Conservation (phyloP, 345 rosid species). For the Citrus sp. region DNA sequence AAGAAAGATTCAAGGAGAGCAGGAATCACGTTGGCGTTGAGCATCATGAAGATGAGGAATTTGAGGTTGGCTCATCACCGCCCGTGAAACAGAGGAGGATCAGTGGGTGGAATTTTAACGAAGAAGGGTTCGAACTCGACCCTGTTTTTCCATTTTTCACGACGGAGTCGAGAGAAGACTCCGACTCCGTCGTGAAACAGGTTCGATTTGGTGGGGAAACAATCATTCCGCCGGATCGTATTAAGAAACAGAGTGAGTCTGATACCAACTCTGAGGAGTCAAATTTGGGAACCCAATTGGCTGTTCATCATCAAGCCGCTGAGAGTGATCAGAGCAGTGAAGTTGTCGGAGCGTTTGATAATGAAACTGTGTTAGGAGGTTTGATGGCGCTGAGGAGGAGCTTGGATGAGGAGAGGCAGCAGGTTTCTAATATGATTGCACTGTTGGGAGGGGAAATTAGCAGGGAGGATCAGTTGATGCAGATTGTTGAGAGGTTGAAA, state of each 20-base stretch:
- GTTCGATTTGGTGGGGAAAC: constrained; percentile 35
- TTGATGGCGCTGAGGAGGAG: constrained; percentile 46
- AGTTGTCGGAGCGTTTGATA: constrained; percentile 22
- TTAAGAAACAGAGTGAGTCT: constrained; percentile 10
- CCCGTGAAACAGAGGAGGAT: constrained; percentile 63
- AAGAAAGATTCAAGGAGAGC: constrained; percentile 49
- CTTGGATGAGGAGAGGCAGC: constrained; percentile 65
- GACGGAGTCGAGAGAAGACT: constrained; percentile 5
- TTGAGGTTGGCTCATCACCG: not conserved
- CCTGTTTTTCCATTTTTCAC: constrained; percentile 77
- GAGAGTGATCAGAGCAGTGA: not conserved
- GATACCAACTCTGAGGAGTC: constrained; percentile 3
- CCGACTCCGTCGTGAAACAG: constrained; percentile 17
- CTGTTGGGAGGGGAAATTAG: constrained; percentile 48
- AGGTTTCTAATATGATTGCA: constrained; percentile 42
- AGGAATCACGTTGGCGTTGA: constrained; percentile 15
- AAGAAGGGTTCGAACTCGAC: constrained; percentile 65
- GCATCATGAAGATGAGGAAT: constrained; percentile 27
- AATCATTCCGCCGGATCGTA: not conserved
- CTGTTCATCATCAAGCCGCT: not conserved
- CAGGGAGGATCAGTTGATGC: constrained; percentile 50
- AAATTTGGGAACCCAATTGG: not conserved
- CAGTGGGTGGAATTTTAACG: constrained; percentile 89
- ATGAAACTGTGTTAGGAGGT: constrained; percentile 39
- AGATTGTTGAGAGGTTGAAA: constrained; percentile 42